phyloP scores from a whole-genome alignment of 148 eudicot genomes.

The Camellia lanceoleosa region DNA sequence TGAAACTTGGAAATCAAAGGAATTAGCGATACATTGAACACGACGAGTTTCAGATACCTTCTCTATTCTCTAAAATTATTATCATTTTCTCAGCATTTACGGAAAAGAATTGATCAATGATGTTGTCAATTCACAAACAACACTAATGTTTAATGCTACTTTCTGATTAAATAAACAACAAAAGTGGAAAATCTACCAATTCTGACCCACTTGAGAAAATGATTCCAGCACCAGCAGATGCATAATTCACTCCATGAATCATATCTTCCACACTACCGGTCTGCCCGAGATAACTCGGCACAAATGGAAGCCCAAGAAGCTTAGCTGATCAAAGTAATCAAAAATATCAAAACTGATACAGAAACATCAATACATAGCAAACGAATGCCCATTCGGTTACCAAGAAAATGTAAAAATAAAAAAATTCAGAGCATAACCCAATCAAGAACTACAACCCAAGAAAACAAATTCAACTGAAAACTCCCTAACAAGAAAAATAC shows the following conservation, averaged over 20 bases:
- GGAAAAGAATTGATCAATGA: background rate
- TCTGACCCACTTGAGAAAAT: slow-evolving; percentile 90
- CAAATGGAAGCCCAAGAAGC: slow-evolving; percentile 76
- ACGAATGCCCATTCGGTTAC: background rate
- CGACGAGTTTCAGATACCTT: background rate
- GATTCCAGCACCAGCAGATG: slow-evolving; percentile 96
- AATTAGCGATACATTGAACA: background rate
- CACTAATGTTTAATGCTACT: background rate
- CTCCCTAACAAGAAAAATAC: background rate
- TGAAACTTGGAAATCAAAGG: background rate
- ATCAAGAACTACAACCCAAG: background rate
- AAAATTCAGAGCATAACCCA: background rate
- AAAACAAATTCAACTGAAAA: background rate
- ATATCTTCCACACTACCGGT: slow-evolving; percentile 58
- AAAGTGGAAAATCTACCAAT: slow-evolving; percentile 39
- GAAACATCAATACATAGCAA: background rate
- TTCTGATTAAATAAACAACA: background rate
- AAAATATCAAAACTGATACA: background rate
- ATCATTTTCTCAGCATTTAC: background rate
- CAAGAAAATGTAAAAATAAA: background rate
- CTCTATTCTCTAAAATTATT: background rate
- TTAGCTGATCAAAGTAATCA: slow-evolving; percentile 40
- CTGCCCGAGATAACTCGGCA: slow-evolving; percentile 78
- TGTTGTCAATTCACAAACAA: background rate
- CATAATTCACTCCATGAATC: slow-evolving; percentile 88